These are phyloP conservation scores for Nothophoma quercina DNA, from an alignment of 2,329 filamentous ascomycete species.

Conservation along the genomic window DNA sequence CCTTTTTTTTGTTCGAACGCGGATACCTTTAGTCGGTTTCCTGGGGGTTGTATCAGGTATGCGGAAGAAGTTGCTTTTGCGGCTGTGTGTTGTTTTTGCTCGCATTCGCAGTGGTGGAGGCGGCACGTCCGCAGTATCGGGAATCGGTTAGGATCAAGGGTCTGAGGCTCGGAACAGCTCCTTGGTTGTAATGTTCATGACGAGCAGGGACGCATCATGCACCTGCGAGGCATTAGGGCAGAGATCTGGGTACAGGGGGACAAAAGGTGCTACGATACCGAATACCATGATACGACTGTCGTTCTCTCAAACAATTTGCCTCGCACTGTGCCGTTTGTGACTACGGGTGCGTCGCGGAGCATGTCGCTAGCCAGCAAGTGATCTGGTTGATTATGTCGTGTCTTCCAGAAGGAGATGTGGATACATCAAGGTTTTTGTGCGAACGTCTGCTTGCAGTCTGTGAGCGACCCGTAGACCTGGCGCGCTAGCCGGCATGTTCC, in stretches of 20 bases:
- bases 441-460: constrained; percentile 23
- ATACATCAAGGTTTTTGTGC: constrained; percentile 43
- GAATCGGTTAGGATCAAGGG: background rate
- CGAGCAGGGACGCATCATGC: constrained; percentile 1
- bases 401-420: constrained; percentile 36
- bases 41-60: constrained; percentile 36
- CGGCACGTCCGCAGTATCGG: constrained; percentile 3
- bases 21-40: constrained; percentile 44
- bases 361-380: constrained; percentile 22
- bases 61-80: constrained; percentile 10
- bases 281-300: constrained; percentile 26
- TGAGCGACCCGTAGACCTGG: constrained; percentile 22
- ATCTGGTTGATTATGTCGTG: constrained; percentile 28
- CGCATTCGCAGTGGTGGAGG: constrained; percentile 10
- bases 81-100: constrained; percentile 19
- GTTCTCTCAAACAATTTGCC: constrained; percentile 7
- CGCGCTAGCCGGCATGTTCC: constrained; percentile 15
- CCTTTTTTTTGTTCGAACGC: constrained; percentile 22
- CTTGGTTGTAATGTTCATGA: constrained; percentile 25
- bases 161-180: constrained; percentile 1
- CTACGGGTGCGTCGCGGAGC: constrained; percentile 10
- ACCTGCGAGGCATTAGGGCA: constrained; percentile 18
- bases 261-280: constrained; percentile 23
- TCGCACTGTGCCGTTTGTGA: constrained; percentile 18
- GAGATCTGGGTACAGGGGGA: constrained; percentile 8